A percentile compares a stretch with the other conserved stretches of the same genome.
Conservation (phyloP, 306 rosid species). For the Medicago lupulina region DNA sequence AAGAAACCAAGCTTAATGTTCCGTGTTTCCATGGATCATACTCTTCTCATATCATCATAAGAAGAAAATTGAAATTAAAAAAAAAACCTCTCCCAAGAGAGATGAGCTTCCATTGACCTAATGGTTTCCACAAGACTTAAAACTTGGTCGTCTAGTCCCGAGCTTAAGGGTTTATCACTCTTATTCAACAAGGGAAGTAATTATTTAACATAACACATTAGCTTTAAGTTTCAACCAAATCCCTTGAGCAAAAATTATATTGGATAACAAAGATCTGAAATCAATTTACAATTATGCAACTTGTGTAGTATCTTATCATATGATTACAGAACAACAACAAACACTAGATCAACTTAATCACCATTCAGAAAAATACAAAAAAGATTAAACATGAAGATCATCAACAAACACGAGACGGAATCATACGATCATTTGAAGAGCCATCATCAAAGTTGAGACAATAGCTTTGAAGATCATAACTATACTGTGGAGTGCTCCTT, state of each 20-base stretch:
- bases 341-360: conserved; percentile 30
- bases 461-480: conserved; percentile 86
- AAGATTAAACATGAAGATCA: conserved; percentile 5
- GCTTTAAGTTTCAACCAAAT: conserved; percentile 17
- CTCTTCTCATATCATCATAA: too few relatives aligned
- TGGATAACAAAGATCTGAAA: conserved; percentile 6
- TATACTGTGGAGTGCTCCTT: conserved; percentile 49
- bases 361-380: neutral
- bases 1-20: too few relatives aligned
- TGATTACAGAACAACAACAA: conserved; percentile 35
- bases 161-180: too few relatives aligned
- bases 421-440: conserved; percentile 38
- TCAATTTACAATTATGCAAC: conserved; percentile 46
- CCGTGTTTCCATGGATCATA: too few relatives aligned
- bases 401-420: conserved; percentile 40
- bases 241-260: neutral
- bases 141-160: too few relatives aligned
- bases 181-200: too few relatives aligned
- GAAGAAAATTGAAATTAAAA: too few relatives aligned
- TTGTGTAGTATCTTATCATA: conserved; percentile 30
- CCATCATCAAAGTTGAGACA: conserved; percentile 87
- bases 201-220: neutral
- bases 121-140: too few relatives aligned
- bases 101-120: too few relatives aligned
- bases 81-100: too few relatives aligned